Conservation (phyloP, 805 yeast species). For the Vanderwaltozyma polyspora region DNA sequence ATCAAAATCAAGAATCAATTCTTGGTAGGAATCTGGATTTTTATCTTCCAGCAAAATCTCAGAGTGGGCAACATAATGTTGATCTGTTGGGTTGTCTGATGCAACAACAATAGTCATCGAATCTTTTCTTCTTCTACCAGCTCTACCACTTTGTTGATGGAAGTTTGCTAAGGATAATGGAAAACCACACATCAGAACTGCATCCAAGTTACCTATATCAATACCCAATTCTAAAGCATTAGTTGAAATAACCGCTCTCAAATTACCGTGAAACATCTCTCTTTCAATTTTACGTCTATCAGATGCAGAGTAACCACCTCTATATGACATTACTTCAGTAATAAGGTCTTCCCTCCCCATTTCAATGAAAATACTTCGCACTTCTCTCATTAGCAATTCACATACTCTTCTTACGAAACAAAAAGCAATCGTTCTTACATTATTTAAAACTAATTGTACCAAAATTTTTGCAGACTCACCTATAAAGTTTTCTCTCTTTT, state of each 20-base stretch:
- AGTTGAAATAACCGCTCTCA: constrained; percentile 84
- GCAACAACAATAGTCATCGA: constrained; percentile 80
- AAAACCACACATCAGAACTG: constrained; percentile 86
- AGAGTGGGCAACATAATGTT: constrained; percentile 57
- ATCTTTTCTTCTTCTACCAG: constrained; percentile 80
- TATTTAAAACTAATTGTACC: constrained; percentile 49
- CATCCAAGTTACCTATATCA: constrained; percentile 87
- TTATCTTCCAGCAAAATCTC: constrained; percentile 20
- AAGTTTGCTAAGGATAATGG: constrained; percentile 79
- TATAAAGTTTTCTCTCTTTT: constrained; percentile 60
- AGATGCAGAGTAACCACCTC: constrained; percentile 86
- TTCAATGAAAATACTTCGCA: constrained; percentile 42
- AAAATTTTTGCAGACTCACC: constrained; percentile 66
- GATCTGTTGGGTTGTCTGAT: constrained; percentile 76
- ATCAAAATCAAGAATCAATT: constrained; percentile 48
- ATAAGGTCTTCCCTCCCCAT: constrained; percentile 35
- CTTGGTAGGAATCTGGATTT: constrained; percentile 49
- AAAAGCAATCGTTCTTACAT: constrained; percentile 77
- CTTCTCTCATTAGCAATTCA: constrained; percentile 78
- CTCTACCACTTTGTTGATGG: constrained; percentile 95
- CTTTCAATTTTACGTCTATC: constrained; percentile 83
- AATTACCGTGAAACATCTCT: constrained; percentile 79
- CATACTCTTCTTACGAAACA: constrained; percentile 80
- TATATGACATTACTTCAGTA: constrained; percentile 75
- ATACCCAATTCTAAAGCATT: constrained; percentile 93